Evolutionary conservation across 495 filamentous ascomycete genomes (phyloP), one percentile per base, ranked within the genome.

Genomic region (Sphaerosporella brunnea): DNA sequence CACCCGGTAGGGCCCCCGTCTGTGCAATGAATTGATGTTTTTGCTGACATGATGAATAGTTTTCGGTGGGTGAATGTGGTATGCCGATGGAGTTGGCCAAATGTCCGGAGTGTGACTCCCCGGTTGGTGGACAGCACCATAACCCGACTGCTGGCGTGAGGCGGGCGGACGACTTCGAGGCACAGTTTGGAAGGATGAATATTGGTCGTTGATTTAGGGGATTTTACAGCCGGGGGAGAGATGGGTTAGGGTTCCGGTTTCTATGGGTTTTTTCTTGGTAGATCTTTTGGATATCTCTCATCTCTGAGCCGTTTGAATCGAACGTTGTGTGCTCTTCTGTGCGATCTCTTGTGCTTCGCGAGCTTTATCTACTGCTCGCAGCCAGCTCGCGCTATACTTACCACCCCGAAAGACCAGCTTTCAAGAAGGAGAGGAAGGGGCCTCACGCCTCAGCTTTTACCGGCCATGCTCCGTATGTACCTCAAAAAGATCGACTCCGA

Each of bases 51-150:
- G 20, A n/a, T 24, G 11, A 42, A 19, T 32, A 63, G 23, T 85
- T 85, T 53, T 78, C 79, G 0, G 64, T 83, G 28, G 79, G 80
- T 0, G 73, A 84, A 51, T 87, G 81, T 59, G 82, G 80, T 8
- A 73, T 73, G 66, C 73, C 80, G 0, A 78, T 80, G 70, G 48
- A 84, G 60, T 45, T 51, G 42, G 66, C 78, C 2, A 51, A 53
- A 21, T 87, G 80, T 49, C 80, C 82, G 2, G 70, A 84, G 49
- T 85, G 79, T 53, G 70, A 67, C 9, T 67, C 66, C 2, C 47
- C 64, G 2, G 69, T 85, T 38, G 81, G 79, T 36, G 80, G 80
- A 0, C 37, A 59, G 25, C 1, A 74, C 47, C 75, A 85, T 66
- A 35, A 30, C 21, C 37, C 69, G 57, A 67, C 55, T 9, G 62